phyloP scores from a whole-genome alignment of 805 yeast species.

The Phaffomyces antillensis region DNA sequence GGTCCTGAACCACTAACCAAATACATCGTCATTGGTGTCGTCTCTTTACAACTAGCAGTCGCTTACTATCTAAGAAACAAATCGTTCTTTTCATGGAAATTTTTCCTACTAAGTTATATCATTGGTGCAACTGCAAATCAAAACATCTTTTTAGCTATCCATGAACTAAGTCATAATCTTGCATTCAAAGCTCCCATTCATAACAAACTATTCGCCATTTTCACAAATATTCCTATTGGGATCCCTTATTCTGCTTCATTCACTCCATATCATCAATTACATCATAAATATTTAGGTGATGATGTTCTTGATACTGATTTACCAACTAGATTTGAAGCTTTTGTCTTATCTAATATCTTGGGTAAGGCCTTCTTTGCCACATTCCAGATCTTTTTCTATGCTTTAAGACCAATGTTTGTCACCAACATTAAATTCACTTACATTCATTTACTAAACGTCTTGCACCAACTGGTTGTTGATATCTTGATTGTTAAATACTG shows the following conservation, averaged over 20 bases:
- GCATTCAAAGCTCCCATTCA: slow-evolving; percentile 73
- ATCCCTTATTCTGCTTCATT: slow-evolving; percentile 82
- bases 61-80: slow-evolving; percentile 60
- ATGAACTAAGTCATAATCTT: slow-evolving; percentile 80
- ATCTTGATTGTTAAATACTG: slow-evolving; percentile 46
- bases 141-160: slow-evolving; percentile 79
- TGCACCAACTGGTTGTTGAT: slow-evolving; percentile 55
- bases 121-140: slow-evolving; percentile 86
- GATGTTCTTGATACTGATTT: slow-evolving; percentile 77
- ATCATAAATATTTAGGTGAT: slow-evolving; percentile 87
- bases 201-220: slow-evolving; percentile 70
- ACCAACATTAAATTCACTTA: slow-evolving; percentile 68
- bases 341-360: slow-evolving; percentile 62
- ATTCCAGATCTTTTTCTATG: slow-evolving; percentile 83
- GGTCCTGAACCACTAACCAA: slow-evolving; percentile 87
- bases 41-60: slow-evolving; percentile 52
- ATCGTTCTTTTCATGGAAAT: slow-evolving; percentile 43
- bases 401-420: slow-evolving; percentile 82
- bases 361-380: slow-evolving; percentile 91
- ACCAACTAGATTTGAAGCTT: slow-evolving; percentile 75
- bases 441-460: slow-evolving; percentile 61
- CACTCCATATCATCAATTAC: slow-evolving; percentile 86
- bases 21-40: slow-evolving; percentile 62
- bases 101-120: slow-evolving; percentile 59
- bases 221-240: slow-evolving; percentile 81